Base-by-base conservation (phyloP, 495 filamentous ascomycete species). In the Sordaria brevicollis region DNA sequence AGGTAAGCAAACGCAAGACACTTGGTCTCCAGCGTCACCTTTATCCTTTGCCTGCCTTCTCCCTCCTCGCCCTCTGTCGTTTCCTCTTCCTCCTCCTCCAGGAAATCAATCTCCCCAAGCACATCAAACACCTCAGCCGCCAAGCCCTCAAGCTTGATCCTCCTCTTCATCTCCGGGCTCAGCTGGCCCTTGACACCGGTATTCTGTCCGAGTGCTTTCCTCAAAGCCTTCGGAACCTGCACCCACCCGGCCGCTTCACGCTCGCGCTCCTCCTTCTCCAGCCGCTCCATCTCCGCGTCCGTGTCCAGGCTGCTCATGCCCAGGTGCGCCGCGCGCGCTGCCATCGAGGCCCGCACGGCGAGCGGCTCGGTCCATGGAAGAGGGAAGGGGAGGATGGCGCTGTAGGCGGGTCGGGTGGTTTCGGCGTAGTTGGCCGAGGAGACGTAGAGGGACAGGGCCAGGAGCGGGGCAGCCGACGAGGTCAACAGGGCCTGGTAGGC, bases 391-490 rank as follows among this genome's bases (percentile, higher is more conserved):
- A 97, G 88, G 69, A 96, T 86, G 4, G 81, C 77, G 68, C 88
- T 89, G 81, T 91, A 94, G 36, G 92, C 88, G 9, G 93, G 91
- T 8, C 91, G 88, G 37, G 92, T 96, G 39, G 83, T 77, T 65
- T 79, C 75, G 70, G 85, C 83, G 84, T 93, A 99, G 81, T 97
- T 97, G 70, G 90, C 86, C 72, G 89, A 90, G 41, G 92, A 95
- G 75, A 93, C 89, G 80, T 95, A 98, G 73, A 99, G 89, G 67
- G 88, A 93, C 73, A 94, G 88, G 72, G 92, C 88, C 73, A 95
- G 72, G 68, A 96, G 87, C 25, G 87, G 83, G 73, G 88, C 83
- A 54, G 86, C 89, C 72, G 88, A 87, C 34, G 86, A 83, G 74
- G 85, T 83, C 69, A 93, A 73, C 77, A 90, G 91, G 69, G 91